Evolutionary conservation across 2,329 filamentous ascomycete species (phyloP).

Genomic region (Cercospora sp.): DNA sequence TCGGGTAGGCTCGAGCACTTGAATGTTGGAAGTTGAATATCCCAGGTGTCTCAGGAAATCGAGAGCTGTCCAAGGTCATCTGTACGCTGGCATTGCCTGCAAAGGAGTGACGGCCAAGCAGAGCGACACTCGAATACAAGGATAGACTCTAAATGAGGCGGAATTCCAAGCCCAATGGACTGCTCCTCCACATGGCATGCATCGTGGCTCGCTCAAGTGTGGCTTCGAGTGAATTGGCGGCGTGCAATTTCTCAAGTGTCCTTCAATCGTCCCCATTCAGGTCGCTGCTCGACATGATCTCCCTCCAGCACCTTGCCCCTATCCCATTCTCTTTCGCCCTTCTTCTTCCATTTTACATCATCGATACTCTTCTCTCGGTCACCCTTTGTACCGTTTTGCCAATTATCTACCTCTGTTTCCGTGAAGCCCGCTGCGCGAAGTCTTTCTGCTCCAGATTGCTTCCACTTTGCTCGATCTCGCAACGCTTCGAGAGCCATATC

Average conservation of each 20-base stretch:
- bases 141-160: neutral
- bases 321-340: conserved; percentile 66
- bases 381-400: conserved; percentile 63
- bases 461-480: conserved; percentile 77
- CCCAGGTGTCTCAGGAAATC: too few relatives aligned
- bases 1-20: conserved; percentile 21
- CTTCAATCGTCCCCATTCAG: conserved; percentile 48
- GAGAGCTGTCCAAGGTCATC: neutral
- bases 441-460: conserved; percentile 71
- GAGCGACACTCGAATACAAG: neutral
- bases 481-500: conserved; percentile 75
- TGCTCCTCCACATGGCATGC: neutral
- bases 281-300: conserved; percentile 53
- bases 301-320: conserved; percentile 63
- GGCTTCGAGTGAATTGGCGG: too few relatives aligned
- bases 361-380: conserved; percentile 60
- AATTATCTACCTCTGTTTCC: conserved; percentile 67
- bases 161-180: neutral
- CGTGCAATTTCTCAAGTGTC: conserved; percentile 8
- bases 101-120: neutral
- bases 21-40: too few relatives aligned
- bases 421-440: conserved; percentile 72
- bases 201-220: neutral
- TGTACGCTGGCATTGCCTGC: neutral
- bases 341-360: conserved; percentile 44